Conservation (phyloP, 2,329 filamentous ascomycete genomes). For the Aspergillus melleus region DNA sequence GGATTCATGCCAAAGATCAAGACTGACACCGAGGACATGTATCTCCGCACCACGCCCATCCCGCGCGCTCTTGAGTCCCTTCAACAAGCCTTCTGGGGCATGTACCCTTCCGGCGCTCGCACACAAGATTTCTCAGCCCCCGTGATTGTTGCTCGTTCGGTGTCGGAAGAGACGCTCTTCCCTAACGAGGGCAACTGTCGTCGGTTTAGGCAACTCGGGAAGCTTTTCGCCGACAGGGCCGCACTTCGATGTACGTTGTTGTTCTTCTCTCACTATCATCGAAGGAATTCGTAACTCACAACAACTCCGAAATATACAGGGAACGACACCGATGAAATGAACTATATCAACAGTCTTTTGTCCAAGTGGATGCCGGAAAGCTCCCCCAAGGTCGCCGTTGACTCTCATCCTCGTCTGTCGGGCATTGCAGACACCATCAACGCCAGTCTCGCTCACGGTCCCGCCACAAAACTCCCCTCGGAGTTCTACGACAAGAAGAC, state of each 20-base stretch:
- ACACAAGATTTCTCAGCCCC: constrained; percentile 58
- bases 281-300: not conserved
- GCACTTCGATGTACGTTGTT: constrained; percentile 60
- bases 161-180: constrained; percentile 73
- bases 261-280: not conserved
- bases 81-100: constrained; percentile 71
- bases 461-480: constrained; percentile 72
- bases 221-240: constrained; percentile 70
- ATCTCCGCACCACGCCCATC: constrained; percentile 72
- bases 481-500: constrained; percentile 84
- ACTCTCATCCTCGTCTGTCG: constrained; percentile 77
- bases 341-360: constrained; percentile 73
- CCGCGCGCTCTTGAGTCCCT: constrained; percentile 75
- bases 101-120: constrained; percentile 64
- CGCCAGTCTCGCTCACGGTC: constrained; percentile 79
- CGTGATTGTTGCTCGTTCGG: constrained; percentile 64
- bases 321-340: constrained; percentile 79
- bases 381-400: constrained; percentile 70
- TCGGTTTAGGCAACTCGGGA: constrained; percentile 67
- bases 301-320: constrained; percentile 24
- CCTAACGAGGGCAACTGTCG: constrained; percentile 75
- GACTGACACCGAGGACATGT: constrained; percentile 60
- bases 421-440: constrained; percentile 96
- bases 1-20: constrained; percentile 66
- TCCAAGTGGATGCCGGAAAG: constrained; percentile 82